Percentiles rank a stretch among this genome's conserved stretches.
phyloP scores from a whole-genome alignment of 208 protist genomes.

The Lotmaria passim region DNA sequence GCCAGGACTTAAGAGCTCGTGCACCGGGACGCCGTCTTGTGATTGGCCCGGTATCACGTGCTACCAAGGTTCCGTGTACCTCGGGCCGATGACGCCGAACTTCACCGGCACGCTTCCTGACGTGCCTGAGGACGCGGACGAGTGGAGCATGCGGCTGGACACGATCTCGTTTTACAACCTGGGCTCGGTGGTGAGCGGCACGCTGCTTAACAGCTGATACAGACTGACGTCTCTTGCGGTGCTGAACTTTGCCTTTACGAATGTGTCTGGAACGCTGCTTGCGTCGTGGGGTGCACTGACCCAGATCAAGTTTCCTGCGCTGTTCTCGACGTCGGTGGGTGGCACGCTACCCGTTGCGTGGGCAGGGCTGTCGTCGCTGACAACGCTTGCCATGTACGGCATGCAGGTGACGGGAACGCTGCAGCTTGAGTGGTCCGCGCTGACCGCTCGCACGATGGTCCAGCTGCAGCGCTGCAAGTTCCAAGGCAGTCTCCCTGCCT shows the following conservation, averaged over 20 bases:
- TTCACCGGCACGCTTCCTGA: constrained; percentile 7
- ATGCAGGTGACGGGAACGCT: background rate
- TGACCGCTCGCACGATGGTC: background rate
- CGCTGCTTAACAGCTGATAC: constrained; percentile 11
- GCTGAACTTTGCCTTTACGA: background rate
- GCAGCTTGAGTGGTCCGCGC: background rate
- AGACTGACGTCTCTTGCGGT: background rate
- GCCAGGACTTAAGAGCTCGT: constrained; percentile 3
- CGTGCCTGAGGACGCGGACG: constrained; percentile 3
- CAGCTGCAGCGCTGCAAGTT: background rate
- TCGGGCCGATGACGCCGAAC: background rate
- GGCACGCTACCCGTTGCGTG: background rate
- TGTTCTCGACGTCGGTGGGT: background rate
- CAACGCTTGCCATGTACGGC: background rate
- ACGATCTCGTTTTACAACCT: background rate
- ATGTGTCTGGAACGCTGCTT: constrained; percentile 1
- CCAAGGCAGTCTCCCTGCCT: background rate
- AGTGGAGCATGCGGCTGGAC: background rate
- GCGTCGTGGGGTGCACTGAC: background rate
- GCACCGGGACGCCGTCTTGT: constrained; percentile 27
- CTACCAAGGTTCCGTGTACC: background rate
- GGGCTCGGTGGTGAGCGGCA: background rate
- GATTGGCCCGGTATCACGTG: constrained; percentile 19
- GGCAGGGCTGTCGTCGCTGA: background rate
- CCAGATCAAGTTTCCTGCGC: background rate